Percentiles rank a stretch among this genome's conserved stretches.
Conservation (phyloP, 2,329 filamentous ascomycete species). For the Trichoderma harzianum region DNA sequence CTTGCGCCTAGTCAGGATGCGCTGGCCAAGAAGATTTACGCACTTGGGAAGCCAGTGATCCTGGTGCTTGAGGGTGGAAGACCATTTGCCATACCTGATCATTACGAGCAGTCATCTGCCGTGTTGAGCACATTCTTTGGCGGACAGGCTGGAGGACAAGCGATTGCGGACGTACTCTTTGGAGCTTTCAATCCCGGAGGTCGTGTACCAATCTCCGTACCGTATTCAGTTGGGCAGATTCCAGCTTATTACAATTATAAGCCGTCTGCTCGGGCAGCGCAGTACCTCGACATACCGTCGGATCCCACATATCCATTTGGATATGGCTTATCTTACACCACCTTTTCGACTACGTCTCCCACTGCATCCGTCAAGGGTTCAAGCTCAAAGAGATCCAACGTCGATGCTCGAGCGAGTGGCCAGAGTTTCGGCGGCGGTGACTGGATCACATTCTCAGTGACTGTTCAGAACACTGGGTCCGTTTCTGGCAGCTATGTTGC, state of each 20-base stretch:
- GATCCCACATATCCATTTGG: constrained; percentile 15
- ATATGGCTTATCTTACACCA: constrained; percentile 14
- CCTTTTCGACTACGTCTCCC: not conserved
- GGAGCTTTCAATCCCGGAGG: constrained; percentile 12
- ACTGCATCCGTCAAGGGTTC: constrained; percentile 2
- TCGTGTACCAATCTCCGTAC: constrained; percentile 8
- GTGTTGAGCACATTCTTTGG: constrained; percentile 12
- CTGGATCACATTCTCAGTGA: constrained; percentile 2
- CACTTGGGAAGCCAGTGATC: constrained; percentile 8
- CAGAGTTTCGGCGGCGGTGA: constrained; percentile 9
- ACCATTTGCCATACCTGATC: constrained; percentile 14
- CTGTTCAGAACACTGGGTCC: constrained; percentile 5
- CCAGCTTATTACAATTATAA: constrained; percentile 18
- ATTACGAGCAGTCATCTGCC: not conserved
- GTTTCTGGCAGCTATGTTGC: constrained; percentile 14
- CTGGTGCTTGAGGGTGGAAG: constrained; percentile 14
- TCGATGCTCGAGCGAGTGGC: not conserved
- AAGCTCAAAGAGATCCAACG: not conserved
- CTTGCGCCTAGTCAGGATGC: constrained; percentile 15
- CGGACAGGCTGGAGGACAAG: constrained; percentile 13
- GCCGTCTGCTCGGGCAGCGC: constrained; percentile 1
- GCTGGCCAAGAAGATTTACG: constrained; percentile 4
- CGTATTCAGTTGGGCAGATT: constrained; percentile 1
- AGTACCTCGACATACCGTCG: constrained; percentile 12
- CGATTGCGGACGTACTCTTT: constrained; percentile 14